Base-by-base conservation (phyloP, 2,329 filamentous ascomycete species). In the Pyrenophora tritici-repentis region DNA sequence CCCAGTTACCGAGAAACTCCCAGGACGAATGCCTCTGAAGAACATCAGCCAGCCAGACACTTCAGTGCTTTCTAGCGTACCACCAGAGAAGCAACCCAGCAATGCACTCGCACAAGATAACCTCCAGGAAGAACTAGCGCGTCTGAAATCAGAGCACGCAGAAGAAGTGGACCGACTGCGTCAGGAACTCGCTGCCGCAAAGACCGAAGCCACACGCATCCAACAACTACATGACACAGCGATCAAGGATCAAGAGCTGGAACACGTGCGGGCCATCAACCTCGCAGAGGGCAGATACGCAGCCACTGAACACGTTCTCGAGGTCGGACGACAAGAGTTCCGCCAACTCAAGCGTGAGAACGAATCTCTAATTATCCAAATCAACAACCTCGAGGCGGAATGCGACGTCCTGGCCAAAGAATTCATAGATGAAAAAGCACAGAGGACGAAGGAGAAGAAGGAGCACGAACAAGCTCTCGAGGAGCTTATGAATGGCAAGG, bases 381-480 rank as follows among this genome's bases (percentile, higher is more conserved):
- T 36, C 24, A 29, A 39, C 12, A 33, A 17, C 14, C 34, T 6
- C 5, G 43, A 6, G 12, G 22, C 41, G 8, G 20, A 24, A 32
- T 29, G 43, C 17, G 33, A 14, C 4, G 34, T 45, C 10, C 16
- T 47, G 6, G 10, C 26, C 2, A 13, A 10, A 18, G 50, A 51
- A 16, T 36, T 44, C 2, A 10, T n/a, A 17, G 33, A 40, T 12
- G 10, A 38, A 18, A 37, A 42, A 20, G 9, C 16, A 16, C 7
- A 14, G 3, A 22, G 33, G 8, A 34, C 49, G 1, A 17, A 22
- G 17, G 36, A 34, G 20, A 39, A 26, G 17, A 41, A 43, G 7
- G 34, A 50, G 4, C 40, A 56, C 24, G 40, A 47, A 38, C 17
- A 17, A 9, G 42, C 55, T 13, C 10, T 53, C 6, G 16, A 39